Conservation (phyloP, 148 eudicot species). For the Salicornia ramosissima region DNA sequence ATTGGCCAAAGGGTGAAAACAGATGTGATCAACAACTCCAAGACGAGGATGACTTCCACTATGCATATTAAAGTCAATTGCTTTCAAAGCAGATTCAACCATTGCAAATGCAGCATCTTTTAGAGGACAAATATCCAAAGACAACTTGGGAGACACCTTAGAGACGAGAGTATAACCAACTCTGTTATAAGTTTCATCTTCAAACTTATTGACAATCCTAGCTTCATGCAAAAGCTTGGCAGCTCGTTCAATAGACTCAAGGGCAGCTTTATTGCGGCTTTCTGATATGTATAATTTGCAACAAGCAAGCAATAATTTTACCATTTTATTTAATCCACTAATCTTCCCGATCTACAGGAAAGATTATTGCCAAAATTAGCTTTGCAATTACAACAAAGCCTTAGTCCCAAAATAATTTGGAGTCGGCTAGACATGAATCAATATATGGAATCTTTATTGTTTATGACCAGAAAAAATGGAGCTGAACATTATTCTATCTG, state of each 20-base stretch:
- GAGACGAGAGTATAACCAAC: conserved; percentile 93
- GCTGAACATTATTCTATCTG: too few species aligned
- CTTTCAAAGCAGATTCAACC: conserved; percentile 71
- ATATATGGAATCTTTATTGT: background rate
- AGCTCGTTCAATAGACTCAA: conserved; percentile 68
- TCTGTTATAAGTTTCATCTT: conserved; percentile 81
- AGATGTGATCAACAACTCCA: conserved; percentile 87
- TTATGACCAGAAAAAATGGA: too few species aligned
- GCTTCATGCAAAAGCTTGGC: conserved; percentile 57
- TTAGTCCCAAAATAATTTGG: too few species aligned
- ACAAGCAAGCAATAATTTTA: conserved; percentile 61
- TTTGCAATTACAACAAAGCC: conserved; percentile 1
- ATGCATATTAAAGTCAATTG: conserved; percentile 55
- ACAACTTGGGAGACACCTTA: conserved; percentile 29
- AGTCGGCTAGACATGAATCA: too few species aligned
- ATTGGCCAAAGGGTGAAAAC: conserved; percentile 66
- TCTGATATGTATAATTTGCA: conserved; percentile 90
- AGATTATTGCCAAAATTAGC: conserved; percentile 18
- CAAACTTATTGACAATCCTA: conserved; percentile 64
- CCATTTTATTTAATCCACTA: conserved; percentile 36
- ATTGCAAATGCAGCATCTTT: conserved; percentile 59
- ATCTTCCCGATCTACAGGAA: conserved; percentile 32
- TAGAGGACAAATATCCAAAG: conserved; percentile 33
- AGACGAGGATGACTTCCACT: conserved; percentile 83
- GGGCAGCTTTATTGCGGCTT: conserved; percentile 72